Evolutionary conservation across 495 filamentous ascomycete genomes (phyloP).

Genomic region (Neurospora intermedia): DNA sequence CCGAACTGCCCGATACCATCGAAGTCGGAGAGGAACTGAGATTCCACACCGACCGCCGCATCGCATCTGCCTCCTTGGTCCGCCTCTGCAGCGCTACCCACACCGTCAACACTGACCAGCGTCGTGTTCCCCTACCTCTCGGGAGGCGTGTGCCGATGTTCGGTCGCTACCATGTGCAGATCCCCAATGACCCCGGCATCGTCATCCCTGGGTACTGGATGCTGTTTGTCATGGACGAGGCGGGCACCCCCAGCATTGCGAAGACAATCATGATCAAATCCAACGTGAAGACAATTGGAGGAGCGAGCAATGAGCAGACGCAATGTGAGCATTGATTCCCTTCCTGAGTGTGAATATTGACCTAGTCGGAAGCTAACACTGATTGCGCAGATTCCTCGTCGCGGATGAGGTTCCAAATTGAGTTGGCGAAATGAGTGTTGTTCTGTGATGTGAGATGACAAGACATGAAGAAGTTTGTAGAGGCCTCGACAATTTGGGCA

Average conservation of each 20-base stretch:
- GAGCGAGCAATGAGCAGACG: background rate
- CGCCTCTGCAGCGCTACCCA: background rate
- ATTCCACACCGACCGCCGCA: background rate
- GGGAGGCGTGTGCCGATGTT: background rate
- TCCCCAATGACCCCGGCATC: slow-evolving; percentile 42
- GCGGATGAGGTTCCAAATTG: background rate
- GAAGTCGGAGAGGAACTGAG: background rate
- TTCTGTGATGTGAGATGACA: background rate
- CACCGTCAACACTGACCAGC: background rate
- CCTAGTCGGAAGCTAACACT: background rate
- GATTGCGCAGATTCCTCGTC: background rate
- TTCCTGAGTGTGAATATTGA: background rate
- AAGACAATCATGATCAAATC: slow-evolving; percentile 9
- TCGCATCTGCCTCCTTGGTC: background rate
- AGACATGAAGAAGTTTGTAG: background rate
- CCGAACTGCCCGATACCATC: background rate
- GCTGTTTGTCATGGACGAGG: slow-evolving; percentile 39
- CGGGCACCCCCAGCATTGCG: slow-evolving; percentile 40
- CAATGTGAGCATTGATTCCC: background rate
- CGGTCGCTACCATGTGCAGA: background rate
- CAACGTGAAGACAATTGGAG: background rate
- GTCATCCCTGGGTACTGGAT: slow-evolving; percentile 47
- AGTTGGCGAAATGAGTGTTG: background rate
- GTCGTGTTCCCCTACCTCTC: background rate
- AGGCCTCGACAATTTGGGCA: background rate